phyloP scores from a whole-genome alignment of 495 filamentous ascomycete genomes.

The Letharia lupina region DNA sequence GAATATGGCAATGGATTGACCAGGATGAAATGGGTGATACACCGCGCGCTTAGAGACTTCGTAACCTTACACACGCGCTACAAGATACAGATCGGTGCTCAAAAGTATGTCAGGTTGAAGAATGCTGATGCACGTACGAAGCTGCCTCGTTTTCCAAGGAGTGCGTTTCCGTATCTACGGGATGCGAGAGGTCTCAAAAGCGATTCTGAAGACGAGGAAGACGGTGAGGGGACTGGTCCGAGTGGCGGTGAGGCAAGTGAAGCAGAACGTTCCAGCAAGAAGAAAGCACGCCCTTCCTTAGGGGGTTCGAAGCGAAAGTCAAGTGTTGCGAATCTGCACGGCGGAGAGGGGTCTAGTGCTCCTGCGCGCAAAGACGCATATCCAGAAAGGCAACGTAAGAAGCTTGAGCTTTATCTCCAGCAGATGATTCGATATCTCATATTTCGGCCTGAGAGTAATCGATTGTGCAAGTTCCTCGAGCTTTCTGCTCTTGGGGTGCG shows the following conservation, averaged over 20 bases:
- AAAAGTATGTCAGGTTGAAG: conserved; percentile 63
- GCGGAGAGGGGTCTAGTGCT: conserved; percentile 32
- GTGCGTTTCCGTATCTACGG: conserved; percentile 85
- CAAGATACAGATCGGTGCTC: conserved; percentile 70
- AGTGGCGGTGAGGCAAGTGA: conserved; percentile 50
- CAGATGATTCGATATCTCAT: conserved; percentile 91
- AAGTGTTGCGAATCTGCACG: conserved; percentile 41
- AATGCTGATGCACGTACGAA: conserved; percentile 49
- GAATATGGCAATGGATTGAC: conserved; percentile 95
- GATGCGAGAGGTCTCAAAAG: conserved; percentile 70
- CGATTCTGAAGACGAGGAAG: conserved; percentile 73
- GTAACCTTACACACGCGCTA: conserved; percentile 89
- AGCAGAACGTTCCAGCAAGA: conserved; percentile 44
- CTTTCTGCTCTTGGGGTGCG: conserved; percentile 91
- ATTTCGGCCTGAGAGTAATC: conserved; percentile 90
- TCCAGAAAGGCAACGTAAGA: conserved; percentile 66
- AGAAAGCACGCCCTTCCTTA: conserved; percentile 59
- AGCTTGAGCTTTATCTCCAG: conserved; percentile 86
- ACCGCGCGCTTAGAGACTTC: conserved; percentile 79
- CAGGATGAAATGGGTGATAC: conserved; percentile 94
- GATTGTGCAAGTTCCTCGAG: conserved; percentile 92
- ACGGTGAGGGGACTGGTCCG: conserved; percentile 48
- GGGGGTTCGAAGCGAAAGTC: conserved; percentile 47
- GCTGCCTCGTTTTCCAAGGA: conserved; percentile 80
- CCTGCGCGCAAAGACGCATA: conserved; percentile 44